Conservation (phyloP, 345 rosid species). For the Rhodomyrtus tomentosa region DNA sequence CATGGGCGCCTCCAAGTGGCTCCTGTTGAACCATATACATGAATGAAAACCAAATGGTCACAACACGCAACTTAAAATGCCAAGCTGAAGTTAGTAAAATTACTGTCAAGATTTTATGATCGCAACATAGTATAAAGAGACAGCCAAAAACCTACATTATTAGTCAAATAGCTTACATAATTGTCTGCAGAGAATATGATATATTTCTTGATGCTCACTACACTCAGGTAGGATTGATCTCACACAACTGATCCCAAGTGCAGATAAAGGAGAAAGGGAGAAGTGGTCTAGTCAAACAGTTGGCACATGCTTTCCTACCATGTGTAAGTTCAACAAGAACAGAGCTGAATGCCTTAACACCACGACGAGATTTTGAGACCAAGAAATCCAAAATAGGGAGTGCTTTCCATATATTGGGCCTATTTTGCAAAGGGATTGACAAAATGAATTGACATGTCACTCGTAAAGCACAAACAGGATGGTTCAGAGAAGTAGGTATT, state of each 20-base stretch:
- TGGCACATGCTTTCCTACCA: background rate
- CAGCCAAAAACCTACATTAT: background rate
- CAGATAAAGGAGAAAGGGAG: background rate
- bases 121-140: background rate
- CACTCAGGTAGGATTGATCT: background rate
- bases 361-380: background rate
- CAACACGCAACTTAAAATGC: background rate
- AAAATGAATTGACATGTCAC: background rate
- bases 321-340: background rate
- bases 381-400: background rate
- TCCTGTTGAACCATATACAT: conserved; percentile 35
- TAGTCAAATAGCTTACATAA: background rate
- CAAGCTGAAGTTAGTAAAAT: background rate
- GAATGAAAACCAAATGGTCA: background rate
- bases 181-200: background rate
- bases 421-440: background rate
- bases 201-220: background rate
- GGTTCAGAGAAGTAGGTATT: background rate
- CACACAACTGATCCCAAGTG: background rate
- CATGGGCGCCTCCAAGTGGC: conserved; percentile 94
- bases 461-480: background rate
- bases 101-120: background rate
- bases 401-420: background rate
- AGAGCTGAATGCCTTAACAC: background rate
- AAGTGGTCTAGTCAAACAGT: background rate